Evolutionary conservation across 2,329 filamentous ascomycete species (phyloP), one percentile per base, ranked within the genome.

Genomic region (Geosmithia morbida): DNA sequence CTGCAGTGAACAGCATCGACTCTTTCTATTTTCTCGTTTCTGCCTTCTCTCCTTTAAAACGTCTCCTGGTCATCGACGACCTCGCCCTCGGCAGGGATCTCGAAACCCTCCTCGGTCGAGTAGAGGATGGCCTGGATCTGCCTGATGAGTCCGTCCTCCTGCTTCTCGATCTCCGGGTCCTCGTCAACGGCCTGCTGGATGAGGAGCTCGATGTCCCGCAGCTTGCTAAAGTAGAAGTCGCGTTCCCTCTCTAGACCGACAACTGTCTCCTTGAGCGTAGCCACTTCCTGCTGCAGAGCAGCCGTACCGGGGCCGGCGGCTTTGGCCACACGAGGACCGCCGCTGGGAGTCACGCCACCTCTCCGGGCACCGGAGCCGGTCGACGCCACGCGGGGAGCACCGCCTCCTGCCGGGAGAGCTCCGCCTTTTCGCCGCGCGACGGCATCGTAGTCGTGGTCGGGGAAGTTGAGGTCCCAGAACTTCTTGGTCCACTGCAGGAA

Each of bases 181-280:
- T 87, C 85, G 56, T 98, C 92, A 59, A 94, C 84, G 11, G 89
- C 88, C 59, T 87, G 85, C 70, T 98, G 92, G 48, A 98, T 78
- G 57, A 98, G 71, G 54, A 98, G 71, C 69, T 98, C 92, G 56
- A 98, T 98, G 62, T 98, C 92, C 50, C 92, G 79, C 53, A 98
- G 75, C 74, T 98, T 98, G 75, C 87, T 94, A 68, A 98, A 98
- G 74, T 98, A 98, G 64, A 98, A 98, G 65, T 98, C 92, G 45
- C 92, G 79, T 71, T 98, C 92, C 57, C 92, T 83, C 74, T 98
- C 92, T 41, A 98, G 74, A 1, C 92, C 92, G 13, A 79, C 75
- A n/a, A 98, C 90, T 0, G 87, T 95, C 70, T 97, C 90, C 74
- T 95, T 95, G 56, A 97, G 75, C 26, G 85, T 85, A 41, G 77